Evolutionary conservation across 2,329 filamentous ascomycete species (phyloP), one percentile per base, ranked within the genome.

Genomic region (Scytalidium sp.): DNA sequence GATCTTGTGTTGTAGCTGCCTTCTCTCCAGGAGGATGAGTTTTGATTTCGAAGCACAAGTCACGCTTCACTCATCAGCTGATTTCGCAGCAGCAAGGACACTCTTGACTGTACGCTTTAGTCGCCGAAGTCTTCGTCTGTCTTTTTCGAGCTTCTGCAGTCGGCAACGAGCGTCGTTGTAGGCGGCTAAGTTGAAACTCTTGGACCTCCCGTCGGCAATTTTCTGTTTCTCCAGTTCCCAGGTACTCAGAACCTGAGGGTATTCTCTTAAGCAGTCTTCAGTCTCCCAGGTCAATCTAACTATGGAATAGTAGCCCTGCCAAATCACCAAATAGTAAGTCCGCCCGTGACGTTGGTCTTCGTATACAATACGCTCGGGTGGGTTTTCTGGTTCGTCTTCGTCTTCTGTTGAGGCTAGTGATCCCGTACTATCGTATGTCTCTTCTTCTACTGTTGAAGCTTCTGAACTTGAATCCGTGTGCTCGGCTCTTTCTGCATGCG

Each of bases 311-410:
- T n/a, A 36, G 47, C 65, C 57, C 50, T 58, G 49, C 64, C 64
- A 67, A 61, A 64, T 65, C 4, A 67, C 59, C 4, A 67, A 53
- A 54, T 61, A 65, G 59, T 60, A 67, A 22, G 47, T 47, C 27
- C 56, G 52, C 13, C 51, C 49, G 51, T 55, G 59, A 44, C 56
- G 60, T 13, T 46, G 52, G 41, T 54, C 40, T 50, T 67, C 58
- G 15, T 60, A 57, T 40, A 66, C 51, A 41, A 67, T 59, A 41
- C 56, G 58, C 47, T 67, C 63, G 1, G 63, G 60, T 15, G 55
- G 57, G 48, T 62, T 57, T 21, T 63, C 60, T 52, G 60, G 47
- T 13, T 58, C 61, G 56, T 64, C 61, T 53, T 62, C 64, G 44
- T 56, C 63, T 49, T 62, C 62, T 47, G 64, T 46, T 20, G 62